Base-by-base conservation (phyloP, 768 basidiomycete genomes). In the Phylloporus sp. region DNA sequence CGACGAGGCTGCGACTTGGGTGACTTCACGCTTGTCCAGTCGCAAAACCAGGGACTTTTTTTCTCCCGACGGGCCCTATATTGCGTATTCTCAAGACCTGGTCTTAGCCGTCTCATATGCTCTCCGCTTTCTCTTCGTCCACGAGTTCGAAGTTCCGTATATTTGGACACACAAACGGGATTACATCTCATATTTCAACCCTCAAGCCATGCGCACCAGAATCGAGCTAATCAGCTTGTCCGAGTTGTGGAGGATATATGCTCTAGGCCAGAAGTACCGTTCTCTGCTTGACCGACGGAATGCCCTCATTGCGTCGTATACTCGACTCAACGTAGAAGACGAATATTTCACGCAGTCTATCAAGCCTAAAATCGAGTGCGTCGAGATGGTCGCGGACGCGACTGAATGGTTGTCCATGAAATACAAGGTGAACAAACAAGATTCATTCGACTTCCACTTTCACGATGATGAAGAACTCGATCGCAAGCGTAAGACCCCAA, bases 141-240 rank as follows among this genome's bases (percentile, higher is more conserved):
- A 91, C 34, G 81, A 90, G 57, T 85, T 88, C 53, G 96, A 99
- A 64, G 94, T 97, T 7, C 92, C 96, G 0, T 94, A 92, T 68
- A 82, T 98, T 52, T 96, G 88, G 86, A 81, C 82, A 15, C 91
- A 97, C 72, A 90, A 89, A 58, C 79, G 89, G 29, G 96, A 99
- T 64, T 86, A 89, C 59, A 85, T 98, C 58, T 81, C 82, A 37
- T 80, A 86, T 64, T 89, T 88, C 65, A 87, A 91, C 58, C 73
- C 80, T 38, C 64, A 70, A 26, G 82, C 86, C 48, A 75, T 81
- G 41, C 72, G 78, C 27, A 61, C 75, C n/a, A 79, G 79, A 29
- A 61, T 78, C 18, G 85, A 87, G 51, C 80, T 97, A 24, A 77
- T 99, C 48, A 77, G 68, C 54, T 73, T 86, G 49, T 71, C 79